A percentile compares a stretch with the other conserved stretches of the same genome.
Evolutionary conservation across 805 yeast genomes (phyloP).

Genomic region (Starmerella khaoyaiensis): DNA sequence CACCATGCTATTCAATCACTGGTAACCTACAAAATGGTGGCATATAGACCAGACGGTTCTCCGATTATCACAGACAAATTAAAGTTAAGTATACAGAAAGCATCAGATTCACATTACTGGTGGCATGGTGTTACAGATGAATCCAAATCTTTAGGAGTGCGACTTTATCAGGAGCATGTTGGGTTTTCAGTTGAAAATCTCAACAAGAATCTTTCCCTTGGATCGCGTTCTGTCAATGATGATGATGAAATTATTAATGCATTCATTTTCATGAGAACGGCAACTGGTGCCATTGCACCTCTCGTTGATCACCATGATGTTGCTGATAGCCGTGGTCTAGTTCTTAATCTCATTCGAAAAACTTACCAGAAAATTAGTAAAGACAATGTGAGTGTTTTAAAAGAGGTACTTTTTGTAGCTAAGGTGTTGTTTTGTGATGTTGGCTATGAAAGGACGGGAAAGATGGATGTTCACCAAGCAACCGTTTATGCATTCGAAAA

Average conservation of each 20-base stretch:
- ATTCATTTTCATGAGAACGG: conserved; percentile 44
- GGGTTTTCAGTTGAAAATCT: conserved; percentile 16
- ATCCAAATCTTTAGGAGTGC: conserved; percentile 50
- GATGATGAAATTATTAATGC: conserved; percentile 47
- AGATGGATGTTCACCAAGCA: conserved; percentile 40
- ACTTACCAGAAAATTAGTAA: conserved; percentile 39
- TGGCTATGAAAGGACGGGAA: conserved; percentile 56
- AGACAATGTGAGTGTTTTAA: conserved; percentile 52
- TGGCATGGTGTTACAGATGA: conserved; percentile 62
- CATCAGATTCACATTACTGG: too few relatives aligned
- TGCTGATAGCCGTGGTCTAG: not conserved
- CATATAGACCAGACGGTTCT: conserved; percentile 10
- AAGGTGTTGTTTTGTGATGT: conserved; percentile 72
- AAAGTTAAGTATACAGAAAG: conserved; percentile 39
- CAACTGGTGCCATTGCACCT: conserved; percentile 53
- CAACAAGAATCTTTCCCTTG: conserved; percentile 16
- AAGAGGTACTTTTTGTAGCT: conserved; percentile 47
- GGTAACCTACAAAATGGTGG: conserved; percentile 26
- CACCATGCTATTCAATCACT: conserved; percentile 55
- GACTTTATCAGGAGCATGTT: conserved; percentile 41
- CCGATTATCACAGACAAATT: conserved; percentile 22
- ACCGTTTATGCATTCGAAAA: conserved; percentile 45
- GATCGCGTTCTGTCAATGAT: not conserved
- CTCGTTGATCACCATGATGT: conserved; percentile 1
- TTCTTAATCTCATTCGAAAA: conserved; percentile 26